Evolutionary conservation across 129 eudicot species (phyloP), one percentile per base, ranked within the genome.

Genomic region (Escallonia rubra): DNA sequence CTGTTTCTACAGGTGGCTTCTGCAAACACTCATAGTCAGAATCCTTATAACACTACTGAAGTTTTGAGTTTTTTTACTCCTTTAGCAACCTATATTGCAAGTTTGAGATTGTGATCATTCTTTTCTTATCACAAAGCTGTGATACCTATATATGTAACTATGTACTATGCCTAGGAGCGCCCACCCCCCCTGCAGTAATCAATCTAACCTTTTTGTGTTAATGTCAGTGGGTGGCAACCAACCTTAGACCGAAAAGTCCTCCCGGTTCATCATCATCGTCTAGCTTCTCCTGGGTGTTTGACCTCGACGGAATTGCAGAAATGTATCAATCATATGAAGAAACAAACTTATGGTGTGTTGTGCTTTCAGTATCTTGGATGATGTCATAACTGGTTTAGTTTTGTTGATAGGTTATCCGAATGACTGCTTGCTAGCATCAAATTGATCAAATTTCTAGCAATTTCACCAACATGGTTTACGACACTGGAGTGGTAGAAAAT

Each of bases 261-360:
- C 66, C 82, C 72, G 73, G 77, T 79, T 70, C 90, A 73, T 72
- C 82, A 64, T 71, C 83, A 3, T 71, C 83, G 3, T 75, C 90
- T 81, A 79, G 78, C 47, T 88, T 83, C 75, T 81, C 85, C 4
- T 91, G 96, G 98, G 76, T 62, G 53, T 91, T 91, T 63, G 78
- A 91, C 81, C 98, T 91, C 61, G 73, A 86, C 23, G 98, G 98
- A 52, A 88, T 91, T 71, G 59, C 94, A 49, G 89, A 91, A 71
- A 91, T 91, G 98, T 91, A 91, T 74, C 89, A 79, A 70, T 91
- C 98, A 7, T 91, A 88, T 76, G 98, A 91, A 80, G 95, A 86
- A 40, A 91, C 98, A 68, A 91, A 86, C 66, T 59, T 91, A 74
- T 91, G 96, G 97, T 87, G 83, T 68, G 57, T 47, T 43, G 16